Base-by-base conservation (phyloP, 2,329 filamentous ascomycete genomes). In the Claviceps humidiphila region DNA sequence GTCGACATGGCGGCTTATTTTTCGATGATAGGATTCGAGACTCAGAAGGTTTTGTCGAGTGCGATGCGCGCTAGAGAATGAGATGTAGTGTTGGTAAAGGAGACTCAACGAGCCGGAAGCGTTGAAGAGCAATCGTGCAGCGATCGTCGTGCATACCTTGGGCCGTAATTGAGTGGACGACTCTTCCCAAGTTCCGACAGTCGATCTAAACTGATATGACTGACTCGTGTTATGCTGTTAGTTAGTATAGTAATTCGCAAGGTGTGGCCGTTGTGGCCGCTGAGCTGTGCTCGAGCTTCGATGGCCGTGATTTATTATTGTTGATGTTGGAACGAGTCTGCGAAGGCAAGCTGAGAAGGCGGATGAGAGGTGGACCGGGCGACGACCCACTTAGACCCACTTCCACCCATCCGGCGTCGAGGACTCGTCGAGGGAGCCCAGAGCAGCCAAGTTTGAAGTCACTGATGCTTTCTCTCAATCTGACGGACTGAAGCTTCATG, bases 221-320 rank as follows among this genome's bases (percentile, higher is more conserved):
- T 42, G 6, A 13, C 17, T 53, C 37, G 17, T 22, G 14, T 16
- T 44, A 37, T 60, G 54, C 58, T 61, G 50, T 57, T 56, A 57
- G 63, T 68, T 67, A 68, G 65, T 68, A 65, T 67, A 68, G 65
- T 68, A 65, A 54, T 42, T 37, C 37, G 20, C 47, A 41, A 30
- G 4, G 22, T 30, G 46, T 54, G 62, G 64, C 65, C 65, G 58
- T 57, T 61, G 60, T 64, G 64, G 58, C 60, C 59, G 59, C 55
- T 53, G 60, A 58, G 60, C 49, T 46, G 56, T 51, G 51, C 42
- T 56, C 51, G 51, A 55, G 49, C 50, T 51, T 30, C 9, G 11
- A 13, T 11, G 38, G 26, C 39, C 13, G 30, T 20, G 24, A 41
- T n/a, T n/a, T n/a, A n/a, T 41, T 5, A 57, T 62, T 68, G 65